Evolutionary conservation across 2,329 filamentous ascomycete species (phyloP).

Genomic region (Aphanoascus verrucosus): DNA sequence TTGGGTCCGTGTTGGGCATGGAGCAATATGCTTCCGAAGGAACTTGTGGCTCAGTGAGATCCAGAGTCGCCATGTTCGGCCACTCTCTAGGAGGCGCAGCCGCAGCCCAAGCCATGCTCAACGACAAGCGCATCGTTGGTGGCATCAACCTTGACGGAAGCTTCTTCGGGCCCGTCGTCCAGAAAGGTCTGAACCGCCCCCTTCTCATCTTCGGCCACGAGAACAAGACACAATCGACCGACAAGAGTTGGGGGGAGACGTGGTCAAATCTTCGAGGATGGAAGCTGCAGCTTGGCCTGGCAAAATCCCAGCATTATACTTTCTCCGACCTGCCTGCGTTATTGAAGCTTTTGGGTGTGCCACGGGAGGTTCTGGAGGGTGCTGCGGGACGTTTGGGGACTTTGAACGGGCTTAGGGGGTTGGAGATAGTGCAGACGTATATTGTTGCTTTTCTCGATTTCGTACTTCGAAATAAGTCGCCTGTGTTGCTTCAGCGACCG

Average conservation of each 20-base stretch:
- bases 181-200: constrained; percentile 10
- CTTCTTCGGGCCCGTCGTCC: constrained; percentile 16
- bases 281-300: constrained; percentile 16
- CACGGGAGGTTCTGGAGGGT: not conserved
- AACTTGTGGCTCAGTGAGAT: not conserved
- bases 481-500: too few relatives aligned
- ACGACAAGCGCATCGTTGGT: constrained; percentile 17
- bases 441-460: not conserved
- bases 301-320: constrained; percentile 15
- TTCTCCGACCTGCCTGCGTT: constrained; percentile 17
- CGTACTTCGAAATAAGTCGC: not conserved
- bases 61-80: constrained; percentile 16
- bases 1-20: too few relatives aligned
- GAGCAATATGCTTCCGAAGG: too few relatives aligned
- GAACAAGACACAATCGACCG: constrained; percentile 16
- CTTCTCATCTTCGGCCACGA: constrained; percentile 16
- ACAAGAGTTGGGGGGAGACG: constrained; percentile 14
- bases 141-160: constrained; percentile 19
- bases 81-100: constrained; percentile 21
- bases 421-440: not conserved
- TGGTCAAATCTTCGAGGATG: constrained; percentile 14
- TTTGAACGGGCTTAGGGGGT: not conserved
- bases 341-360: not conserved
- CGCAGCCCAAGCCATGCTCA: constrained; percentile 14
- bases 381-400: not conserved